A percentile compares a stretch with the other conserved stretches of the same genome.
These are phyloP conservation scores for Picea abies DNA, from an alignment of 83 land plant genomes.

Conservation along the genomic window DNA sequence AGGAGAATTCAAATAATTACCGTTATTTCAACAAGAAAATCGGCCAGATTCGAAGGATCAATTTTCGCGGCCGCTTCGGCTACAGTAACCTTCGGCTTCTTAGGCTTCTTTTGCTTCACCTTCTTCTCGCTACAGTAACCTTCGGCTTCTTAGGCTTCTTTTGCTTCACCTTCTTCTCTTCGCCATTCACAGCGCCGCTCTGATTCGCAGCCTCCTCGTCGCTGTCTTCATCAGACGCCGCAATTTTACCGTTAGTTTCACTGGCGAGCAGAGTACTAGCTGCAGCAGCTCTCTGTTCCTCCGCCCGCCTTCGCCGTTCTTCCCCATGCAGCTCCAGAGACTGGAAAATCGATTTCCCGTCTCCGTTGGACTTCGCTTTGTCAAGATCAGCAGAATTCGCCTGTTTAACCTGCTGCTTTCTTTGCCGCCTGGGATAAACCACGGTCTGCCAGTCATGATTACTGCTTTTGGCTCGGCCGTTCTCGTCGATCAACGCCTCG, in stretches of 20 bases:
- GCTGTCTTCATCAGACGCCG: constrained; percentile 44
- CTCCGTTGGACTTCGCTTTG: constrained; percentile 5
- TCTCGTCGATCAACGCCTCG: not conserved
- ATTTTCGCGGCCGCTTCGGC: too few species aligned
- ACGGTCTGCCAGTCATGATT: constrained; percentile 92
- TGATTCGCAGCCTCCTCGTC: constrained; percentile 18
- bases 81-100: too few species aligned
- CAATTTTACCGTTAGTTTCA: constrained; percentile 19
- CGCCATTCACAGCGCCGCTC: too few species aligned
- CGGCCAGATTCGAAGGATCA: too few species aligned
- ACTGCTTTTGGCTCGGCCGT: not conserved
- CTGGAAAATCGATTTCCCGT: constrained; percentile 43
- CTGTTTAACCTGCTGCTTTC: constrained; percentile 25
- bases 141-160: constrained; percentile 96
- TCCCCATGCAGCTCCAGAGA: constrained; percentile 62
- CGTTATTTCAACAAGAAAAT: too few species aligned
- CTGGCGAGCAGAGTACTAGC: constrained; percentile 33
- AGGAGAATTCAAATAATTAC: constrained; percentile 31
- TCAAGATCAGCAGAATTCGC: constrained; percentile 3
- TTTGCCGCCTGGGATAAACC: constrained; percentile 66
- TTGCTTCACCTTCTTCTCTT: constrained; percentile 33
- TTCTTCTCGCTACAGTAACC: constrained; percentile 70
- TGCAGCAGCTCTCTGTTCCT: constrained; percentile 36
- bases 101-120: too few species aligned
- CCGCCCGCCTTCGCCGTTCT: constrained; percentile 41